phyloP scores from a whole-genome alignment of 306 rosid genomes.

The Crotalaria pallida region DNA sequence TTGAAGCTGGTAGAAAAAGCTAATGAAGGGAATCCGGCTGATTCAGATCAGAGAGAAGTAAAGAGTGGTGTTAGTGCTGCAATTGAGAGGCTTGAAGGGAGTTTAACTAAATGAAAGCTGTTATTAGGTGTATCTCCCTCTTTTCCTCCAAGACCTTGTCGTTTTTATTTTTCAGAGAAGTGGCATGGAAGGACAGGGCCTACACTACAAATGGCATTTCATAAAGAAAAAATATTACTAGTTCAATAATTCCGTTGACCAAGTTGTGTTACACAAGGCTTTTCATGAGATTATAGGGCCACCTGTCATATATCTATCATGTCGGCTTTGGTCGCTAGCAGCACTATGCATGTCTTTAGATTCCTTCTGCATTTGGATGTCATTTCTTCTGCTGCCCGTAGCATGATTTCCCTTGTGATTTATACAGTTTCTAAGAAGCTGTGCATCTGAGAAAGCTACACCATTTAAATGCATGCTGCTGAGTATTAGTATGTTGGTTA shows the following conservation, averaged over 20 bases:
- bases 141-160: background rate
- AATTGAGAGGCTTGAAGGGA: conserved; percentile 82
- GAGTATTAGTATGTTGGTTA: no score
- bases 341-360: background rate
- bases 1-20: conserved; percentile 88
- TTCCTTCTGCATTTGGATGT: background rate
- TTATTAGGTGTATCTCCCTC: background rate
- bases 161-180: conserved; percentile 2
- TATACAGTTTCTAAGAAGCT: background rate
- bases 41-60: conserved; percentile 41
- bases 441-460: background rate
- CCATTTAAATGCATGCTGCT: no score
- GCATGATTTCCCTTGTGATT: background rate
- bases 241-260: conserved; percentile 8
- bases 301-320: background rate
- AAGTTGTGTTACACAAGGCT: background rate
- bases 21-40: conserved; percentile 46
- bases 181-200: background rate
- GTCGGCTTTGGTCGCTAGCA: background rate
- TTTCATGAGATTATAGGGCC: background rate
- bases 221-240: background rate
- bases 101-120: conserved; percentile 50
- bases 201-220: conserved; percentile 10
- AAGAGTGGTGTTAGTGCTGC: conserved; percentile 81
- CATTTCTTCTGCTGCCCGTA: background rate